Evolutionary conservation across 371 early-diverging fungal species (phyloP).

Genomic region (Syncephalastrum sp.): DNA sequence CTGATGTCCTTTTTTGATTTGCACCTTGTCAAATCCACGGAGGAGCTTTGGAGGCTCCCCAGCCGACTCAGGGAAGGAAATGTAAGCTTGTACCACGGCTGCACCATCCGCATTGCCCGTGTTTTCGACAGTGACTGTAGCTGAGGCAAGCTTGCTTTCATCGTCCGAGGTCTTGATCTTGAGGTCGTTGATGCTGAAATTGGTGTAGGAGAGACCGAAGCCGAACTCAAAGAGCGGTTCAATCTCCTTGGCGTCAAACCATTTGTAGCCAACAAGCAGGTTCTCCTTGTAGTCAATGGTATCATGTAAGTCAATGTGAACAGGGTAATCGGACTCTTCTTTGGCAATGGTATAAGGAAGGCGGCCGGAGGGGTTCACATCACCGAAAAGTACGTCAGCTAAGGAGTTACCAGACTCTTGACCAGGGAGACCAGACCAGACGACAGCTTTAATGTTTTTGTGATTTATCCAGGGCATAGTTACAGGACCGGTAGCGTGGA

Average conservation of each 20-base stretch:
- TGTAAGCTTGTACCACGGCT: constrained; percentile 50
- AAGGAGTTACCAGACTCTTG: constrained; percentile 53
- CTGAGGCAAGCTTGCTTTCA: constrained; percentile 6
- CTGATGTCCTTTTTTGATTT: constrained; percentile 15
- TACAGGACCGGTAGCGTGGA: constrained; percentile 47
- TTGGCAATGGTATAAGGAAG: constrained; percentile 50
- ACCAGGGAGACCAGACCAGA: constrained; percentile 42
- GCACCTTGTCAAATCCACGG: constrained; percentile 41
- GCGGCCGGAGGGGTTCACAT: constrained; percentile 52
- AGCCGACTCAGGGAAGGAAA: constrained; percentile 33
- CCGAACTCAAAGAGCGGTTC: constrained; percentile 51
- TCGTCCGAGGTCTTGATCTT: not conserved
- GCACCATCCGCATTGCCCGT: constrained; percentile 42
- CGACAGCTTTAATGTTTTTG: constrained; percentile 41
- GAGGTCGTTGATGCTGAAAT: constrained; percentile 31
- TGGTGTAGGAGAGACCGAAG: constrained; percentile 54
- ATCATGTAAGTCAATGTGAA: constrained; percentile 6
- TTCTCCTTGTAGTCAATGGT: constrained; percentile 45
- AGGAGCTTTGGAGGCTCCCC: constrained; percentile 40
- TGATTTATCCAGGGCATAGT: constrained; percentile 44
- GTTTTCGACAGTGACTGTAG: constrained; percentile 35
- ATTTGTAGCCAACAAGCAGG: constrained; percentile 47
- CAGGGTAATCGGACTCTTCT: constrained; percentile 31
- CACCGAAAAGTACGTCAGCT: constrained; percentile 52
- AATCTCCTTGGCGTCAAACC: constrained; percentile 38